A percentile compares a stretch with the other conserved stretches of the same genome.
These are phyloP conservation scores for Daldinia concentrica DNA, from an alignment of 495 filamentous ascomycete genomes.

Conservation along the genomic window DNA sequence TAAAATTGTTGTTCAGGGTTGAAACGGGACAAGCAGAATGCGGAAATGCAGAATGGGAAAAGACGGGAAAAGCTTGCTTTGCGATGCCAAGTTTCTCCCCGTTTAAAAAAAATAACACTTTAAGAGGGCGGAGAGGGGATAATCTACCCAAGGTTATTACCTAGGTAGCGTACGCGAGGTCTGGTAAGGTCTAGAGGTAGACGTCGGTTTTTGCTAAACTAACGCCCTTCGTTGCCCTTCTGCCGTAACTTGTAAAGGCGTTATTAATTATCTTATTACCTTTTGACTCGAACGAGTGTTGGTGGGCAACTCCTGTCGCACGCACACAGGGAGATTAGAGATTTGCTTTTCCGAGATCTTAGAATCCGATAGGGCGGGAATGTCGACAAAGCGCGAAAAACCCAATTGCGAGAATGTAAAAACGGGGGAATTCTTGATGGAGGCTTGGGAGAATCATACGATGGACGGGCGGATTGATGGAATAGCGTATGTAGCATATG, in stretches of 20 bases:
- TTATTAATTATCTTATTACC: conserved; percentile 10
- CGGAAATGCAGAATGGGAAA: conserved; percentile 12
- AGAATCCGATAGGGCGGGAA: conserved; percentile 37
- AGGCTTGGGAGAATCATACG: conserved; percentile 39
- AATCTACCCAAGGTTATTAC: conserved; percentile 13
- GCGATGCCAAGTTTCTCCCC: conserved; percentile 43
- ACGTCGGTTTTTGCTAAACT: conserved; percentile 10
- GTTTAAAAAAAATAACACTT: conserved; percentile 22
- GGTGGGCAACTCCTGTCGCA: conserved; percentile 23
- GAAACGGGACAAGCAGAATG: conserved; percentile 16
- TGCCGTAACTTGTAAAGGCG: background rate
- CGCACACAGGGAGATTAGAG: conserved; percentile 34
- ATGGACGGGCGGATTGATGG: conserved; percentile 13
- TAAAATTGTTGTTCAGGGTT: conserved; percentile 19
- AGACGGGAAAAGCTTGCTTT: conserved; percentile 40
- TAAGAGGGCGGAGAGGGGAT: conserved; percentile 16
- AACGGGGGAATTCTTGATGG: conserved; percentile 32
- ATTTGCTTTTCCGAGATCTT: conserved; percentile 39
- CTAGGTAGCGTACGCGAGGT: conserved; percentile 6
- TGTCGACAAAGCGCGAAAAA: conserved; percentile 26
- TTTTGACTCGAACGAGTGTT: background rate
- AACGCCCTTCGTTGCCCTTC: conserved; percentile 4
- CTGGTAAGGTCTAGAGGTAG: conserved; percentile 1
- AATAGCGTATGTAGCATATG: conserved; percentile 2
- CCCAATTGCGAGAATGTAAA: conserved; percentile 31